Percentiles rank a stretch among this genome's conserved stretches.
These are phyloP conservation scores for Cyclotella baltica DNA, from an alignment of 108 stramenopile species.

Conservation along the genomic window DNA sequence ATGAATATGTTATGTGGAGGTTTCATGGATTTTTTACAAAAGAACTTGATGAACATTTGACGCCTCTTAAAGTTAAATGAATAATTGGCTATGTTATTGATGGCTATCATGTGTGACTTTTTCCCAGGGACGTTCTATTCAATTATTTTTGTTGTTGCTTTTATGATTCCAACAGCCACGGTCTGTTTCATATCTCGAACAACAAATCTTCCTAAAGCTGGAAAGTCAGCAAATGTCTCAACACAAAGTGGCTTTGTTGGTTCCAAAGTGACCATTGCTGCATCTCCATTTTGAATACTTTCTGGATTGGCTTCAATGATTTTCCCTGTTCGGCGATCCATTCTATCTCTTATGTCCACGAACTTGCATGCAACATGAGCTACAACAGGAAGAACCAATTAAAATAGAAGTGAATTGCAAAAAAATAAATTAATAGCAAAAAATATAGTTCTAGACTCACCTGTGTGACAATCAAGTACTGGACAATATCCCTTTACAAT, in stretches of 20 bases:
- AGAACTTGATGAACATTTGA: background rate
- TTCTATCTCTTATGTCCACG: slow-evolving; percentile 75
- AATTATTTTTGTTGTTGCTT: slow-evolving; percentile 43
- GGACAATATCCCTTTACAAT: slow-evolving; percentile 86
- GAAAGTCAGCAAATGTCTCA: slow-evolving; percentile 93
- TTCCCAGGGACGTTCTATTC: too few species aligned
- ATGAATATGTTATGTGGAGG: background rate
- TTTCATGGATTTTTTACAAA: background rate
- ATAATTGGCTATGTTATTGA: too few species aligned
- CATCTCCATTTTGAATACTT: slow-evolving; percentile 84
- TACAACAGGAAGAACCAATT: too few species aligned
- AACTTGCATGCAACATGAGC: slow-evolving; percentile 97
- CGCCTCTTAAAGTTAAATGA: background rate
- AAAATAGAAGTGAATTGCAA: too few species aligned
- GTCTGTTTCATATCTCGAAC: slow-evolving; percentile 93
- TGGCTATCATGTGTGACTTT: too few species aligned
- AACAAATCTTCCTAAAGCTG: slow-evolving; percentile 97
- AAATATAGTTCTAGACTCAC: too few species aligned
- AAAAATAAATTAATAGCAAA: too few species aligned
- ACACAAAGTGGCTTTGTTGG: slow-evolving; percentile 90
- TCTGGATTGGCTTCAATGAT: slow-evolving; percentile 84
- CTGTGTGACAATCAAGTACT: slow-evolving; percentile 95
- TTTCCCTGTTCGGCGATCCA: slow-evolving; percentile 87
- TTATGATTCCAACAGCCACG: slow-evolving; percentile 98
- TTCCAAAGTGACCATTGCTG: slow-evolving; percentile 69